Base-by-base conservation (phyloP, 805 yeast species). In the Metschnikowia arizonensis region DNA sequence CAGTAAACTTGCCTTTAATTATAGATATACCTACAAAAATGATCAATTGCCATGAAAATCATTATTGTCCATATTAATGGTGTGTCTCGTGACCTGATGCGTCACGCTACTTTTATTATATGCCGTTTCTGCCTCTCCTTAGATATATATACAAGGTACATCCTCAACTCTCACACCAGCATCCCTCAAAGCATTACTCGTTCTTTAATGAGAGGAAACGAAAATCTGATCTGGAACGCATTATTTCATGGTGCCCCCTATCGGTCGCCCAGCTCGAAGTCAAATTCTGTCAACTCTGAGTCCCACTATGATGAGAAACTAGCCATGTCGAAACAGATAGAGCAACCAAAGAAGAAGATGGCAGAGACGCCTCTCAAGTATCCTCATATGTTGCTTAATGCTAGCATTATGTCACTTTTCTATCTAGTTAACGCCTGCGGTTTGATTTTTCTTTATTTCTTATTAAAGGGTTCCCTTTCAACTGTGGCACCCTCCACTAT, bases 141-240 rank as follows among this genome's bases (percentile, higher is more conserved):
- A n/a, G n/a, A n/a, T n/a, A n/a, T n/a, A 19, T 19, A 33, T 19
- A n/a, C 36, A 4, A 6, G 15, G 10, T 21, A 15, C 26, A 12
- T 21, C 11, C 26, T 17, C 38, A 24, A 14, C 19, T 15, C 23
- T 15, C 18, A 18, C 4, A 5, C n/a, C 18, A n/a, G 32, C 40
- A 7, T 19, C 15, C 32, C 11, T 3, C 3, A 2, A n/a, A n/a
- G 12, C 21, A 14, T 14, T 37, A 6, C 5, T n/a, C 5, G 17
- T n/a, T 28, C 8, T 23, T 24, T n/a, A 37, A 37, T 26, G 40
- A 37, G 8, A 18, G 32, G 40, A 18, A 42, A 47, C 23, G 59
- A 55, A 26, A 38, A 19, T 15, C 49, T 56, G 10, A 39, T 55
- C 15, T 55, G 59, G 59, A 55, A 55, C 43, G 45, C 42, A 26